These are phyloP conservation scores for Talaromyces sp. DNA, from an alignment of 2,329 filamentous ascomycete genomes.

Conservation along the genomic window DNA sequence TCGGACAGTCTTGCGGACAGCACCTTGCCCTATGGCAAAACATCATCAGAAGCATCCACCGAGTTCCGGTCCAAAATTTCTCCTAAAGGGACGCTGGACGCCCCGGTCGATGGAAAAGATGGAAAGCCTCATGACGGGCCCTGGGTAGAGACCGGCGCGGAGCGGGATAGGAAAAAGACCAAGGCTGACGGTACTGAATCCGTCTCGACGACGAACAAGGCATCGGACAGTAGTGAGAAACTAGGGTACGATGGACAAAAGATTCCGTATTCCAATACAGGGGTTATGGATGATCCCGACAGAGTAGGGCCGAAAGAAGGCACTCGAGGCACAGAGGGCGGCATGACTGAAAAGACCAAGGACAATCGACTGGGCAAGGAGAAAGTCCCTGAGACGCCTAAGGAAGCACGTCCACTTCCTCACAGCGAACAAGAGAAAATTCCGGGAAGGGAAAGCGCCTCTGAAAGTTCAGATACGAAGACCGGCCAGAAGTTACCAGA, in stretches of 20 bases:
- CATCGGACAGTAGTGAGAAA: slow-evolving; percentile 22
- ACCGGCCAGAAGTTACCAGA: slow-evolving; percentile 44
- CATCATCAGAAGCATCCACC: neutral
- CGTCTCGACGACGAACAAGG: slow-evolving; percentile 15
- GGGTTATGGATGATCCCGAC: slow-evolving; percentile 88
- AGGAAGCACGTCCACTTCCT: slow-evolving; percentile 75
- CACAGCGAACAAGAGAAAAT: slow-evolving; percentile 73
- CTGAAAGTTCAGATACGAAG: slow-evolving; percentile 35
- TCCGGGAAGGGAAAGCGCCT: slow-evolving; percentile 30
- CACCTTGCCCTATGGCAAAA: slow-evolving; percentile 3
- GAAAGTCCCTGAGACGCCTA: slow-evolving; percentile 76
- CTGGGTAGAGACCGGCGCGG: slow-evolving; percentile 47
- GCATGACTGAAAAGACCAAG: slow-evolving; percentile 82
- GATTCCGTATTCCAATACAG: slow-evolving; percentile 57
- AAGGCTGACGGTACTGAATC: slow-evolving; percentile 23
- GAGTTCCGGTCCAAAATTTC: slow-evolving; percentile 4
- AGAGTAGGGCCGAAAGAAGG: slow-evolving; percentile 72
- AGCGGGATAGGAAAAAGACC: slow-evolving; percentile 40
- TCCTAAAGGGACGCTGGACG: slow-evolving; percentile 62
- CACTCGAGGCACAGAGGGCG: slow-evolving; percentile 81
- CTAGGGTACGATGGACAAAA: slow-evolving; percentile 35
- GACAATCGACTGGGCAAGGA: slow-evolving; percentile 62
- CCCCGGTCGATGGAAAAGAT: slow-evolving; percentile 86
- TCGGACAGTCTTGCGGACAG: slow-evolving; percentile 1
- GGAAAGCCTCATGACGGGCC: slow-evolving; percentile 90